These are phyloP conservation scores for Chernovozyma aurita DNA, from an alignment of 1,139 yeast genomes.

Conservation along the genomic window DNA sequence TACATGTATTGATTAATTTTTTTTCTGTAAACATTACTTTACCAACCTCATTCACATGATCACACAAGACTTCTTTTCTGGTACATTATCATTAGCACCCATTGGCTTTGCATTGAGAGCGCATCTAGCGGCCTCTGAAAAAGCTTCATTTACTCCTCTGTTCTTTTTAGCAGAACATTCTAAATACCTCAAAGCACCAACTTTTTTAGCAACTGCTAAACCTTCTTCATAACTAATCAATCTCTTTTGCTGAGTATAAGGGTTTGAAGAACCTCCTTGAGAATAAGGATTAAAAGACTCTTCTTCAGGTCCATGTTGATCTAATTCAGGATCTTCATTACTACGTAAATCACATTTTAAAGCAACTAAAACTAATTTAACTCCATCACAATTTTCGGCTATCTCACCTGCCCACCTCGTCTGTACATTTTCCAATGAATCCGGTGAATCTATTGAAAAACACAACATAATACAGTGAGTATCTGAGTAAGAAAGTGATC, in stretches of 20 bases:
- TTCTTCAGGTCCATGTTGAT: constrained; percentile 26
- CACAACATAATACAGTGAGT: constrained; percentile 97
- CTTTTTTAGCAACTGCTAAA: constrained; percentile 75
- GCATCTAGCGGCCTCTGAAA: constrained; percentile 95
- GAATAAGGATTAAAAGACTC: constrained; percentile 35
- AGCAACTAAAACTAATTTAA: constrained; percentile 88
- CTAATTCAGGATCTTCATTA: constrained; percentile 27
- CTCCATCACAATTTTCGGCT: constrained; percentile 95
- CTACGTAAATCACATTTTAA: constrained; percentile 88
- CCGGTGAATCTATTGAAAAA: constrained; percentile 90
- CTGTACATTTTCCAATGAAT: constrained; percentile 91
- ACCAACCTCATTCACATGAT: no score
- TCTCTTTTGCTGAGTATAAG: constrained; percentile 40
- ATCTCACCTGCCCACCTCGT: constrained; percentile 95
- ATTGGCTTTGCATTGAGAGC: constrained; percentile 88
- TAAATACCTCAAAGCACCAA: constrained; percentile 80
- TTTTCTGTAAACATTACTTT: no score
- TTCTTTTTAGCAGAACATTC: constrained; percentile 94
- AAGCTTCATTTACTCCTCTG: constrained; percentile 94
- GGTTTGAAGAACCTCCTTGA: constrained; percentile 20
- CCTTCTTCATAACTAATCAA: constrained; percentile 82
- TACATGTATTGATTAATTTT: no score
- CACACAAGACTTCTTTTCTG: constrained; percentile 39
- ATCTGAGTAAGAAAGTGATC: constrained; percentile 87
- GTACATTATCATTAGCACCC: constrained; percentile 57